Evolutionary conservation across 106 monocot species (phyloP), one percentile per base, ranked within the genome.

Genomic region (Apostasia shenzhenica): DNA sequence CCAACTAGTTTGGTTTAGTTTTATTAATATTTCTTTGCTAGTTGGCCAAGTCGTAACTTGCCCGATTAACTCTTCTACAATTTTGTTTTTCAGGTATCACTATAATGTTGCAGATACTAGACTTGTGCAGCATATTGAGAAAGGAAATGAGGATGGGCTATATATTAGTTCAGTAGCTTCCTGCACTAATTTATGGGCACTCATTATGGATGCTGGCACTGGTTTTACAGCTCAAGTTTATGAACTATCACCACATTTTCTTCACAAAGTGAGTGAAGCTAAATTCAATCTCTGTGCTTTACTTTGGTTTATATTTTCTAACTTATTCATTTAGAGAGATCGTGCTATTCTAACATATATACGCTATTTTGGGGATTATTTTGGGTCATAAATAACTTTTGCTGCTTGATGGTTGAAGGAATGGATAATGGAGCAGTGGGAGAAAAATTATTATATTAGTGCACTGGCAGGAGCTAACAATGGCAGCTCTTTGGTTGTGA

Each of bases 121-220:
- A 44, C 75, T 95, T 68, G 78, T 57, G n/a, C 95, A 95, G 46
- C 95, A 95, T 72, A 82, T 92, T 72, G 86, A 88, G 57, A 95
- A 86, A 81, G 95, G 92, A 63, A 82, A 79, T 76, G 86, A 91
- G 71, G 95, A 95, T 79, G 95, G 92, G 14, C 77, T 95, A 66
- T 88, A 80, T 66, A 89, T 95, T 51, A 95, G 95, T 70, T 83
- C 92, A 72, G 84, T 95, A 62, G 81, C 86, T 64, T 92, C 91
- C 45, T 82, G 82, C 76, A 14, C 84, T 47, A 84, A 95, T 85
- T 76, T 95, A 5, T 95, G 95, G 95, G 92, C 92, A 7, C 67
- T 95, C 14, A 95, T 95, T 63, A 95, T 95, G 95, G 95, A 95
- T 85, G 95, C 92, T 53, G 95, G 95, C 59, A 95, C 95, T 55